phyloP scores from a whole-genome alignment of 2,329 filamentous ascomycete genomes.

The Colletotrichum coccodes region DNA sequence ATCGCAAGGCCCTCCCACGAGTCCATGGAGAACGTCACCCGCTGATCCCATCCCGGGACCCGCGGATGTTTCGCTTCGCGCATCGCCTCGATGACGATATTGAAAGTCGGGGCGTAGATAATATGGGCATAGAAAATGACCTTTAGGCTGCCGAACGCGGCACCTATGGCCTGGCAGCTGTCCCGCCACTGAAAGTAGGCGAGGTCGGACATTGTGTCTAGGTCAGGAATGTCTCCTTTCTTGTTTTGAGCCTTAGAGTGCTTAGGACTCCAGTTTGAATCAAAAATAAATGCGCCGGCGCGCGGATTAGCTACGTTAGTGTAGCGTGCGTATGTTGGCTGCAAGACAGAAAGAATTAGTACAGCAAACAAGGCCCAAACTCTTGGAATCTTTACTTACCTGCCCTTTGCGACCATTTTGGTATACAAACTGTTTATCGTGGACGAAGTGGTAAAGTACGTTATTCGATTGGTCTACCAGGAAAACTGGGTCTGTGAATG shows the following conservation, averaged over 20 bases:
- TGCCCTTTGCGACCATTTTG: background rate
- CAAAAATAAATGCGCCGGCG: conserved; percentile 5
- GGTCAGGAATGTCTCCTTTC: background rate
- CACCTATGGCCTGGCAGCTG: accelerated
- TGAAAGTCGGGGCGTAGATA: background rate
- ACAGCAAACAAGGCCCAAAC: too few species aligned
- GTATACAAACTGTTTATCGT: background rate
- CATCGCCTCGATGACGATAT: background rate
- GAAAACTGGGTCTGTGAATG: background rate
- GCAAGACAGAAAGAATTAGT: background rate
- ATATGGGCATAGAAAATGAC: background rate
- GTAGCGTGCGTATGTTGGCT: background rate
- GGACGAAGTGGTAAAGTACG: too few species aligned
- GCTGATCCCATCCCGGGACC: background rate
- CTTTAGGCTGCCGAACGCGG: background rate
- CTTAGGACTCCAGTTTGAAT: background rate
- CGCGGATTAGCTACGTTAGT: background rate
- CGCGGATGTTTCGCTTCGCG: background rate
- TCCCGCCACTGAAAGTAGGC: conserved; percentile 8
- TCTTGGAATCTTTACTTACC: background rate
- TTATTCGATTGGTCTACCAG: too few species aligned
- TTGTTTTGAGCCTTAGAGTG: background rate
- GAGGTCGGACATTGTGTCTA: conserved; percentile 2
- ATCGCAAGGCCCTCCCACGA: background rate
- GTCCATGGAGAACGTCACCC: background rate